These are phyloP conservation scores for Hortaea werneckii DNA, from an alignment of 2,329 filamentous ascomycete genomes.

Conservation along the genomic window DNA sequence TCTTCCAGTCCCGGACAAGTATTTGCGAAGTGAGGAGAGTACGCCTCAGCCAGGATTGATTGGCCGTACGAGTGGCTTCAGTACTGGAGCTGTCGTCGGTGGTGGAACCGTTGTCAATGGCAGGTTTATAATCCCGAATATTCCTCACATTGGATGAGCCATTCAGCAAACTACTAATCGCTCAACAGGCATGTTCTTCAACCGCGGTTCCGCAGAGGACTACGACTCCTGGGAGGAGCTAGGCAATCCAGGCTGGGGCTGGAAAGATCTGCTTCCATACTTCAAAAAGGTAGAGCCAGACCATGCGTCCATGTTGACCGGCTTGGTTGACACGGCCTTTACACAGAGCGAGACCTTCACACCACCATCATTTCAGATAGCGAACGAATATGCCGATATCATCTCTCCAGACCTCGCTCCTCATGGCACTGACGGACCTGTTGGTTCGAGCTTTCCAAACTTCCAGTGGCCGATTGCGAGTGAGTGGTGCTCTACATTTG, in stretches of 20 bases:
- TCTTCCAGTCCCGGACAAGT: conserved; percentile 4
- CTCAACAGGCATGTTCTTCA: conserved; percentile 23
- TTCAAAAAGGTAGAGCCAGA: conserved; percentile 12
- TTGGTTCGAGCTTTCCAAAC: conserved; percentile 4
- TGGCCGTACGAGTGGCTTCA: conserved; percentile 13
- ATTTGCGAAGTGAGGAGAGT: conserved; percentile 6
- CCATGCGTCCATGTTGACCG: too few relatives aligned
- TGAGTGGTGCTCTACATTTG: conserved; percentile 13
- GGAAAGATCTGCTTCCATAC: conserved; percentile 11
- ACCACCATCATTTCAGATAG: conserved; percentile 8
- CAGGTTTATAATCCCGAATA: too few relatives aligned
- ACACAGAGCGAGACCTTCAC: conserved; percentile 7
- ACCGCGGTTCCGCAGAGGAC: conserved; percentile 26
- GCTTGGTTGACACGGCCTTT: too few relatives aligned
- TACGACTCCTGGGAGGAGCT: conserved; percentile 31
- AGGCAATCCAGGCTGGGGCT: conserved; percentile 14
- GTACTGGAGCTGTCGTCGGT: conserved; percentile 22
- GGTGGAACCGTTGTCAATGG: conserved; percentile 30
- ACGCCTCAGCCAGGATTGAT: conserved; percentile 10
- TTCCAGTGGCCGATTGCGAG: conserved; percentile 30
- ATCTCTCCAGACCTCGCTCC: too few relatives aligned
- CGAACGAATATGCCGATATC: conserved; percentile 6
- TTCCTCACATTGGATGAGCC: too few relatives aligned
- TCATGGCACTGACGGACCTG: too few relatives aligned
- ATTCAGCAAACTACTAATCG: too few relatives aligned